These are phyloP conservation scores for Sclerotinia minor DNA, from an alignment of 2,329 filamentous ascomycete genomes.

Conservation along the genomic window DNA sequence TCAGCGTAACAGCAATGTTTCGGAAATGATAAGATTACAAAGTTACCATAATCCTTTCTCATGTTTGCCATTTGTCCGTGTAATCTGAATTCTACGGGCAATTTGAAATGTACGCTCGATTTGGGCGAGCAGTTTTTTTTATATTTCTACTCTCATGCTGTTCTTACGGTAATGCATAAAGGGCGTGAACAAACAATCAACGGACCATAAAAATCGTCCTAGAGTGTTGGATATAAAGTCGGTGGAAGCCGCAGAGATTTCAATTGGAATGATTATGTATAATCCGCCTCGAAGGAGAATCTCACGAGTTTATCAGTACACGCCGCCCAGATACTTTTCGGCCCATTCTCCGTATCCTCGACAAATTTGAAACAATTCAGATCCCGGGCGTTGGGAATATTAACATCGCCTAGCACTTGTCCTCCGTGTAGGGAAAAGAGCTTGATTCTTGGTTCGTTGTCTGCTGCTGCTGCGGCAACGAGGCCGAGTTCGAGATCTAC, in stretches of 20 bases:
- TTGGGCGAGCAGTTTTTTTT: too few relatives aligned
- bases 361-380: constrained; percentile 33
- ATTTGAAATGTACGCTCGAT: background rate
- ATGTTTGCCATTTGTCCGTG: background rate
- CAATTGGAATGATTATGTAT: background rate
- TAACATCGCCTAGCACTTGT: constrained; percentile 17
- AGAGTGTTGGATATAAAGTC: too few relatives aligned
- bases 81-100: background rate
- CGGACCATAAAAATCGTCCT: too few relatives aligned
- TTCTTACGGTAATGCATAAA: background rate
- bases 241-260: too few relatives aligned
- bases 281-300: background rate
- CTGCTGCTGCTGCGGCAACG: constrained; percentile 50
- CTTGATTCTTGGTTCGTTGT: constrained; percentile 24
- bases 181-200: too few relatives aligned
- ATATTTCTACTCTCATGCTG: background rate
- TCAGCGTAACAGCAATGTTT: background rate
- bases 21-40: background rate
- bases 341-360: constrained; percentile 27
- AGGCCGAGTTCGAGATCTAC: constrained; percentile 50
- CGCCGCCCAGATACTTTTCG: constrained; percentile 33
- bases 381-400: background rate
- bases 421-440: constrained; percentile 38
- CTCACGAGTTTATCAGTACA: background rate
- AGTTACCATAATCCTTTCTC: background rate